A percentile compares a stretch with the other conserved stretches of the same genome.
Evolutionary conservation across 805 yeast species (phyloP).

Genomic region (Teunomyces cretensis): DNA sequence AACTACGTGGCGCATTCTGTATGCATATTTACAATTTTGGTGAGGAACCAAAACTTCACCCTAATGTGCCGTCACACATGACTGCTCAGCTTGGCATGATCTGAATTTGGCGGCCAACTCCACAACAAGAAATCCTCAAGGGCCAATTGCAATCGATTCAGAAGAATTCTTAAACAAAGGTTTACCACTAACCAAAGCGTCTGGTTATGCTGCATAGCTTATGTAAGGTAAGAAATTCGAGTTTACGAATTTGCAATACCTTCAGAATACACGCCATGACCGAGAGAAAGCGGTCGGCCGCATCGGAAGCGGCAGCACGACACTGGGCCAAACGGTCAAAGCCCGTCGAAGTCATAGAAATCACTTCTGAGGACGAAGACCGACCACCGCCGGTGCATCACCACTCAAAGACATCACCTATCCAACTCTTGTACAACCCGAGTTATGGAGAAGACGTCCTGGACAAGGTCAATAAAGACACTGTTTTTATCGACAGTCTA

Average conservation of each 20-base stretch:
- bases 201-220: not conserved
- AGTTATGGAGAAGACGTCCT: constrained; percentile 16
- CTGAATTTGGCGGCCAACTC: no score
- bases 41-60: no score
- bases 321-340: constrained; percentile 22
- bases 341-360: constrained; percentile 4
- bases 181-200: not conserved
- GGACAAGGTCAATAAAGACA: constrained; percentile 21
- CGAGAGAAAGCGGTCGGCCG: constrained; percentile 15
- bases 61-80: no score
- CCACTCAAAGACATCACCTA: constrained; percentile 14
- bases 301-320: constrained; percentile 22
- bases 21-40: not conserved
- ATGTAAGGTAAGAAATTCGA: not conserved
- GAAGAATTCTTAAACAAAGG: not conserved
- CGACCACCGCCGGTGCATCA: not conserved
- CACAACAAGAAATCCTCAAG: not conserved
- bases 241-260: not conserved
- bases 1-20: not conserved
- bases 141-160: not conserved
- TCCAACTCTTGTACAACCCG: constrained; percentile 28
- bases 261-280: not conserved
- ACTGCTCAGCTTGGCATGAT: no score
- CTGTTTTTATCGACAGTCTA: constrained; percentile 26
- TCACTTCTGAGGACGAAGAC: constrained; percentile 12